A percentile compares a stretch with the other conserved stretches of the same genome.
phyloP scores from a whole-genome alignment of 805 yeast genomes.

The Candida coleopterorum region DNA sequence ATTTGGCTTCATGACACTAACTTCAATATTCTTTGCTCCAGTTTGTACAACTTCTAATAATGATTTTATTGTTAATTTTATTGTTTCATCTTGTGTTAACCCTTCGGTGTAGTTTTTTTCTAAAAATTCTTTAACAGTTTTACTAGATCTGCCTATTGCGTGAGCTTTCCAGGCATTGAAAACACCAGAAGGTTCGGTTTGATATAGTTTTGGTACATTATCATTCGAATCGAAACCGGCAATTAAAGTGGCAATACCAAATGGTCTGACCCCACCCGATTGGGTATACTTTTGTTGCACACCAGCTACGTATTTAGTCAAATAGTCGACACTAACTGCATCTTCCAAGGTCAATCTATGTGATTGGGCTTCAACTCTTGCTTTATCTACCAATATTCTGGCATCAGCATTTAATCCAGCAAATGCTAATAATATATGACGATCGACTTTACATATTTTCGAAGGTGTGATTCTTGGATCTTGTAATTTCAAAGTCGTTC shows the following conservation, averaged over 20 bases:
- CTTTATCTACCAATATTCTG: slow-evolving; percentile 87
- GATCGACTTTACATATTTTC: slow-evolving; percentile 86
- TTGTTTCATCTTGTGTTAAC: slow-evolving; percentile 61
- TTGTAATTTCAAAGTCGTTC: slow-evolving; percentile 91
- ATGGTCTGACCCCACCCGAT: slow-evolving; percentile 97
- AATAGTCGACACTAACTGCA: slow-evolving; percentile 84
- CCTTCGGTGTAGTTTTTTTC: slow-evolving; percentile 79
- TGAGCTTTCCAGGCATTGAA: slow-evolving; percentile 98
- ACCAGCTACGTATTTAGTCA: slow-evolving; percentile 95
- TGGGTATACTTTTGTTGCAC: slow-evolving; percentile 96
- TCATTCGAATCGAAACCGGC: slow-evolving; percentile 94
- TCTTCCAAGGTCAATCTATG: slow-evolving; percentile 93
- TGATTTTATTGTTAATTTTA: slow-evolving; percentile 78
- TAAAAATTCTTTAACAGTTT: slow-evolving; percentile 91
- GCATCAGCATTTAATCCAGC: slow-evolving; percentile 99
- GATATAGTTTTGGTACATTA: slow-evolving; percentile 74
- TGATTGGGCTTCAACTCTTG: slow-evolving; percentile 94
- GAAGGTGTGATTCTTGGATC: slow-evolving; percentile 96
- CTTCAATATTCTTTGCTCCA: slow-evolving; percentile 94
- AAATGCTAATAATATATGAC: slow-evolving; percentile 87
- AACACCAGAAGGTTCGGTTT: slow-evolving; percentile 97
- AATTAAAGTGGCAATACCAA: slow-evolving; percentile 91
- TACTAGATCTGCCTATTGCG: slow-evolving; percentile 91
- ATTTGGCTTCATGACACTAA: slow-evolving; percentile 77
- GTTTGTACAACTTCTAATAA: slow-evolving; percentile 95